phyloP scores from a whole-genome alignment of 2,329 filamentous ascomycete genomes.

The Pyrenophora seminiperda region DNA sequence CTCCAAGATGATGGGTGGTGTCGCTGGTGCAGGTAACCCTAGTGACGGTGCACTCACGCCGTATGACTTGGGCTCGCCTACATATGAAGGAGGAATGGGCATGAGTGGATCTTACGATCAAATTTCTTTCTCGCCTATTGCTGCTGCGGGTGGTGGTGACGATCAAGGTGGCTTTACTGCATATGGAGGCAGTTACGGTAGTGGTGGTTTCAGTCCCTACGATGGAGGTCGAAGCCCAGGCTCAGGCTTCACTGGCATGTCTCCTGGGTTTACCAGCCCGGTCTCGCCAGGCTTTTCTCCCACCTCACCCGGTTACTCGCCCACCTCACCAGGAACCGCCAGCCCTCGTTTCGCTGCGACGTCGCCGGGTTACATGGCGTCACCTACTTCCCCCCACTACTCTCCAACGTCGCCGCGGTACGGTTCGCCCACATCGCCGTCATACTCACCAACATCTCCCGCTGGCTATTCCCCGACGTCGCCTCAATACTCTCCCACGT shows the following conservation, averaged over 20 bases:
- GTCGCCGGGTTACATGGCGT: conserved; percentile 58
- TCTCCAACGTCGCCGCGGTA: conserved; percentile 63
- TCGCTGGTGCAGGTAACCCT: conserved; percentile 74
- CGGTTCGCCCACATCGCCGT: conserved; percentile 56
- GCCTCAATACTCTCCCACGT: conserved; percentile 54
- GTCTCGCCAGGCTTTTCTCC: conserved; percentile 55
- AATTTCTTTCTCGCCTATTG: conserved; percentile 72
- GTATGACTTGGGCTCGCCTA: conserved; percentile 76
- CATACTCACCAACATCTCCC: conserved; percentile 62
- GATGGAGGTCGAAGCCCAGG: conserved; percentile 67
- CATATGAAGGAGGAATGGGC: conserved; percentile 64
- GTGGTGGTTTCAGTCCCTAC: conserved; percentile 70
- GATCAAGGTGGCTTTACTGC: conserved; percentile 60
- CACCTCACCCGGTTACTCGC: conserved; percentile 54
- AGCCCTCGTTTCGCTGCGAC: conserved; percentile 58
- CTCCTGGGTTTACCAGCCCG: conserved; percentile 45
- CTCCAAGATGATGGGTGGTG: conserved; percentile 67
- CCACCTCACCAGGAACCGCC: conserved; percentile 70
- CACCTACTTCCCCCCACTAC: conserved; percentile 64
- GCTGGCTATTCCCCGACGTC: conserved; percentile 58
- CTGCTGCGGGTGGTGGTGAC: conserved; percentile 66
- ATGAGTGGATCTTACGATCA: conserved; percentile 63
- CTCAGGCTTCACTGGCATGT: conserved; percentile 54
- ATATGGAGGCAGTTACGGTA: conserved; percentile 70
- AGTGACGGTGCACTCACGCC: conserved; percentile 86